Evolutionary conservation across 768 basidiomycete genomes (phyloP).

Genomic region (Dioszegia aurantiaca): DNA sequence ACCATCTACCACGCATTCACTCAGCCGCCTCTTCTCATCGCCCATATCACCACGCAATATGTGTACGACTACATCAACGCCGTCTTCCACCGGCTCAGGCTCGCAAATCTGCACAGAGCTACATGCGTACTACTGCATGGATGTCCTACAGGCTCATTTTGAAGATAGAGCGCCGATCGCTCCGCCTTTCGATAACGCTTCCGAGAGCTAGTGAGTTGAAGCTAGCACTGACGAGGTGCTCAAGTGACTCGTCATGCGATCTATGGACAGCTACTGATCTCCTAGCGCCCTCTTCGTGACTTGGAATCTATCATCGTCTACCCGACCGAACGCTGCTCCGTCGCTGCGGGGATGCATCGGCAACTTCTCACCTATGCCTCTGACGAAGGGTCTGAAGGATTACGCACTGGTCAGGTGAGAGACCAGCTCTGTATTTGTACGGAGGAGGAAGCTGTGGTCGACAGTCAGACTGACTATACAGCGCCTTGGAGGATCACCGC

Average conservation of each 20-base stretch:
- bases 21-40: too few species aligned
- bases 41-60: too few species aligned
- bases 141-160: slow-evolving; percentile 51
- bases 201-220: slow-evolving; percentile 76
- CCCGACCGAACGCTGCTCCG: slow-evolving; percentile 51
- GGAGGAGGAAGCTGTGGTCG: not conserved
- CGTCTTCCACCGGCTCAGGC: not conserved
- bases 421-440: too few species aligned
- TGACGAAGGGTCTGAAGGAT: slow-evolving; percentile 75
- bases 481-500: slow-evolving; percentile 77
- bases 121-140: slow-evolving; percentile 55
- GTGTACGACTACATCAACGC: not conserved
- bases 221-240: too few species aligned
- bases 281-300: slow-evolving; percentile 89
- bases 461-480: not conserved
- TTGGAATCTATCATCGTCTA: slow-evolving; percentile 75
- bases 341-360: slow-evolving; percentile 90
- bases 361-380: slow-evolving; percentile 73
- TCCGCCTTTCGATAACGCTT: slow-evolving; percentile 60
- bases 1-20: too few species aligned
- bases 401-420: slow-evolving; percentile 74
- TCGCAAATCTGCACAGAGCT: slow-evolving; percentile 26
- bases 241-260: too few species aligned
- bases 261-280: slow-evolving; percentile 10
- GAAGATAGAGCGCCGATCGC: slow-evolving; percentile 60